Evolutionary conservation across 2,329 filamentous ascomycete species (phyloP), one percentile per base, ranked within the genome.

Genomic region (Clonostachys solani): DNA sequence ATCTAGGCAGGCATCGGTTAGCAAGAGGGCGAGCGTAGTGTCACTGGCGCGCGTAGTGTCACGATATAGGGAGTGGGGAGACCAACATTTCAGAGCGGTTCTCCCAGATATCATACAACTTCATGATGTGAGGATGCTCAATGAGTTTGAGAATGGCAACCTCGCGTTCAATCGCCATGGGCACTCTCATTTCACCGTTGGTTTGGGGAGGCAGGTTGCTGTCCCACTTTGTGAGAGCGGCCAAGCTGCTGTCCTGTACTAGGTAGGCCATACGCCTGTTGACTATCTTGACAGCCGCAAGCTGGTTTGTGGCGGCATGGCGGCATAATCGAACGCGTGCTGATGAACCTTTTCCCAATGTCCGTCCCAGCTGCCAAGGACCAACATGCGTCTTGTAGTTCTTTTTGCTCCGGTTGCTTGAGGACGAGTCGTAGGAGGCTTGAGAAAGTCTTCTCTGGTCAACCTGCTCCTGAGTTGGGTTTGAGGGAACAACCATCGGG

Each of bases 111-210:
- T 99, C 94, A 62, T 92, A 94, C 10, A 99, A 72, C 55, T 88
- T 89, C 66, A 96, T 92, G 58, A 97, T 92, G 63, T 97, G 94
- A 6, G 87, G 89, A 67, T 99, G 94, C 59, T 96, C 86, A 50
- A 97, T 89, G 49, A 97, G 78, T 69, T 96, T 97, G 80, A 99
- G 90, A 57, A 99, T 95, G 33, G 92, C 91, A 38, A 99, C 92
- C 63, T 99, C 94, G 47, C 94, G 81, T 68, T 97, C 92, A 51
- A 99, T 87, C 2, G 91, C 88, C 58, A 92, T 83, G 2, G 92
- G 92, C 62, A 95, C 91, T 46, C 81, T 78, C 54, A 84, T 80
- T 49, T 86, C 76, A 38, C 84, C 83, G 44, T 80, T 74, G 35
- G 76, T 71, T 50, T 71, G 74, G 36, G 75, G 75, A 23, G 75